phyloP scores from a whole-genome alignment of 2,329 filamentous ascomycete genomes.

The Claviceps fusiformis region DNA sequence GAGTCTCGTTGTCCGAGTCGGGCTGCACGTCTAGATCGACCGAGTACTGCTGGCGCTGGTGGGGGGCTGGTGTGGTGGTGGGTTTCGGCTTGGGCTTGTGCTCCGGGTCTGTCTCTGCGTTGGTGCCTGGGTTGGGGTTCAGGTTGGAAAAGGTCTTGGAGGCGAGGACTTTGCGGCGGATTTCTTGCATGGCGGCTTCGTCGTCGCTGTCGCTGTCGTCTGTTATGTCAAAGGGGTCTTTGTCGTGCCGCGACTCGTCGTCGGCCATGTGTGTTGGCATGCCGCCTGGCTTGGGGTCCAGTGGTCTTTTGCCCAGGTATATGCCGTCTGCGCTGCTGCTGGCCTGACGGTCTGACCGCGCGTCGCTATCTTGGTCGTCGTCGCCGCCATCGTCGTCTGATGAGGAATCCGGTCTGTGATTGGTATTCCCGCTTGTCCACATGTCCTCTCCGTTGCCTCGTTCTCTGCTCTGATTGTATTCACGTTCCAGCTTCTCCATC shows the following conservation, averaged over 20 bases:
- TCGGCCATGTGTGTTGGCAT: conserved; percentile 8
- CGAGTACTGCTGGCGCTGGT: conserved; percentile 28
- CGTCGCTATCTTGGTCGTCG: conserved; percentile 27
- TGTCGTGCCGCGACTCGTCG: conserved; percentile 25
- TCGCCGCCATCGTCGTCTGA: conserved; percentile 44
- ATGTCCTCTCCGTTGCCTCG: conserved; percentile 60
- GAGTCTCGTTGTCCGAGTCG: conserved; percentile 47
- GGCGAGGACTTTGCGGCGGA: conserved; percentile 76
- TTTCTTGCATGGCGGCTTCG: conserved; percentile 71
- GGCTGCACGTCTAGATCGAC: conserved; percentile 44
- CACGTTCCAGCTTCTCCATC: conserved; percentile 78
- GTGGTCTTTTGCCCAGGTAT: conserved; percentile 43
- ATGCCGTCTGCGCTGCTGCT: conserved; percentile 41
- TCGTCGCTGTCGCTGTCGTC: conserved; percentile 73
- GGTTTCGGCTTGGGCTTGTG: conserved; percentile 39
- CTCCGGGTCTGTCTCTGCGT: conserved; percentile 23
- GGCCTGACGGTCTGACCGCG: conserved; percentile 18
- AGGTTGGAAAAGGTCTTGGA: conserved; percentile 67
- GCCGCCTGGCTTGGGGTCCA: conserved; percentile 7
- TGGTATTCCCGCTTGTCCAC: conserved; percentile 86
- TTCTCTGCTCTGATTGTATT: conserved; percentile 70
- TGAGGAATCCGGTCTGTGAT: conserved; percentile 43
- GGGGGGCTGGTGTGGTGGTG: conserved; percentile 48
- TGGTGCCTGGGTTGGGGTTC: conserved; percentile 32
- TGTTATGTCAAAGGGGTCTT: conserved; percentile 63